phyloP scores from a whole-genome alignment of 257 asterid genomes.

The Misopates orontium region DNA sequence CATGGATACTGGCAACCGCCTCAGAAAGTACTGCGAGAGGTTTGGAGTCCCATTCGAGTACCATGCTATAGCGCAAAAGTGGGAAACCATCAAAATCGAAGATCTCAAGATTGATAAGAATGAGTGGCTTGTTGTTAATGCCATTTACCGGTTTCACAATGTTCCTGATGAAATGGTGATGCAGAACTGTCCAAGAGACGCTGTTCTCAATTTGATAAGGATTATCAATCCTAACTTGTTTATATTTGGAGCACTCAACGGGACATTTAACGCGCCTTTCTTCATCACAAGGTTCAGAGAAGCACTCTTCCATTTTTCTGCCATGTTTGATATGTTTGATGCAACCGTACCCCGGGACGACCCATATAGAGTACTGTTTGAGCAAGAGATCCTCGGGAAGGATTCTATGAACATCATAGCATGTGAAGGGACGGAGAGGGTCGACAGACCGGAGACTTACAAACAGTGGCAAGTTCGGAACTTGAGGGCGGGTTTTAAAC shows the following conservation, averaged over 20 bases:
- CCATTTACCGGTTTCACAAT: conserved; percentile 40
- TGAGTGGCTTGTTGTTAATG: conserved; percentile 45
- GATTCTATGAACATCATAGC: conserved; percentile 44
- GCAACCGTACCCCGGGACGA: conserved; percentile 37
- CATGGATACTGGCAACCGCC: conserved; percentile 46
- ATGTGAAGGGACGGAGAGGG: conserved; percentile 54
- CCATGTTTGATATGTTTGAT: conserved; percentile 51
- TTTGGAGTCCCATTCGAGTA: conserved; percentile 50
- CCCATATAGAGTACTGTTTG: conserved; percentile 32
- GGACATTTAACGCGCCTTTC: conserved; percentile 51
- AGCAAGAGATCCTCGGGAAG: conserved; percentile 43
- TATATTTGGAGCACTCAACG: conserved; percentile 43
- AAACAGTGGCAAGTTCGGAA: conserved; percentile 50
- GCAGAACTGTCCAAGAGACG: conserved; percentile 44
- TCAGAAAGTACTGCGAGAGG: conserved; percentile 43
- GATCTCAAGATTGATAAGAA: conserved; percentile 33
- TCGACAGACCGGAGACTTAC: conserved; percentile 54
- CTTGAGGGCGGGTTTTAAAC: conserved; percentile 47
- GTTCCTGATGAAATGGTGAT: conserved; percentile 44
- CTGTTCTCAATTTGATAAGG: conserved; percentile 39
- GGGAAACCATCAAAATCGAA: conserved; percentile 49
- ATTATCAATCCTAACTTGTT: conserved; percentile 44
- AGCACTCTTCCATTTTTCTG: conserved; percentile 43
- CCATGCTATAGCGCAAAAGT: conserved; percentile 47
- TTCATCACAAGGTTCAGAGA: conserved; percentile 50